These are phyloP conservation scores for Penicillium sp. DNA, from an alignment of 2,329 filamentous ascomycete species.

Conservation along the genomic window DNA sequence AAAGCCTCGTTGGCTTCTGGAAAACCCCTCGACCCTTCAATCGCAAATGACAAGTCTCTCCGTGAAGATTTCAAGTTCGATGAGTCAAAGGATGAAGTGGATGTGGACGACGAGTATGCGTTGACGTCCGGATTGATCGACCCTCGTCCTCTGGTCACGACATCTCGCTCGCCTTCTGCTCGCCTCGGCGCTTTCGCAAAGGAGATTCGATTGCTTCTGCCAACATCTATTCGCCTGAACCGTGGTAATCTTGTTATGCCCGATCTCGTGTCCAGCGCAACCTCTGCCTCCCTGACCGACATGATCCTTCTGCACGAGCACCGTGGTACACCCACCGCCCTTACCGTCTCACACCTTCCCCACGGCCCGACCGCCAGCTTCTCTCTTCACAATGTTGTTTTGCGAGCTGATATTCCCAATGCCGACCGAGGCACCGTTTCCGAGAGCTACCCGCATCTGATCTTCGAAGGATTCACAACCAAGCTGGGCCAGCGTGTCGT, in stretches of 20 bases:
- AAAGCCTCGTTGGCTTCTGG: slow-evolving; percentile 85
- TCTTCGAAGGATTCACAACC: slow-evolving; percentile 91
- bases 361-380: slow-evolving; percentile 88
- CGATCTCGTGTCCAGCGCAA: slow-evolving; percentile 79
- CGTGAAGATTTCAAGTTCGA: slow-evolving; percentile 93
- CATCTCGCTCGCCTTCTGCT: slow-evolving; percentile 82
- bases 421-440: slow-evolving; percentile 82
- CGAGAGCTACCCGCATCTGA: slow-evolving; percentile 89
- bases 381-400: slow-evolving; percentile 86
- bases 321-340: slow-evolving; percentile 83
- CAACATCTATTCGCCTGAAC: slow-evolving; percentile 85
- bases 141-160: slow-evolving; percentile 85
- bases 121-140: slow-evolving; percentile 90
- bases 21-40: slow-evolving; percentile 76
- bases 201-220: slow-evolving; percentile 80
- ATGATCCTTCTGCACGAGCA: slow-evolving; percentile 89
- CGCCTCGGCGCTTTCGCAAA: slow-evolving; percentile 89
- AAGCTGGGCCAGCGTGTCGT: slow-evolving; percentile 78
- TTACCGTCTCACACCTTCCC: slow-evolving; percentile 84
- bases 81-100: slow-evolving; percentile 71
- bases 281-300: slow-evolving; percentile 78
- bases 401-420: slow-evolving; percentile 91
- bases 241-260: slow-evolving; percentile 86
- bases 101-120: slow-evolving; percentile 89
- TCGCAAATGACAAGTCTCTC: slow-evolving; percentile 83